Percentiles rank a stretch among this genome's conserved stretches.
Evolutionary conservation across 78 protist species (phyloP).

Genomic region (Monosiga brevicollis): DNA sequence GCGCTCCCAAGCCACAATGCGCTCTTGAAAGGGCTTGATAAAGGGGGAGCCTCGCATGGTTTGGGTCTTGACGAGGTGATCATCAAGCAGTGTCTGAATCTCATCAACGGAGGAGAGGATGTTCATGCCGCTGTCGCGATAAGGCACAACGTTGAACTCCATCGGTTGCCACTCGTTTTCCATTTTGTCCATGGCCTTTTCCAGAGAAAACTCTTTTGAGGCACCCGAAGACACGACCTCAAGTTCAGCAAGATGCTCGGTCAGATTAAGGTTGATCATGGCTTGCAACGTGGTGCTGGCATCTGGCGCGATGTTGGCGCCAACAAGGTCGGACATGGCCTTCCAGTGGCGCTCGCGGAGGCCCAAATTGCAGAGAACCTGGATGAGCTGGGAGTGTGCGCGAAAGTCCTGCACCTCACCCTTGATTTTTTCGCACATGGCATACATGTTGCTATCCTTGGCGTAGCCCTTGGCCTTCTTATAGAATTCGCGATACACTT

Average conservation of each 20-base stretch:
- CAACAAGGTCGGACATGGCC: conserved; percentile 17
- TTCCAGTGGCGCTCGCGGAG: conserved; percentile 76
- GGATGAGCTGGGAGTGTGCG: conserved; percentile 8
- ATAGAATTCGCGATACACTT: conserved; percentile 14
- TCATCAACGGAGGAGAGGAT: conserved; percentile 53
- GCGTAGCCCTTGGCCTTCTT: conserved; percentile 63
- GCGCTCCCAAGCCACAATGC: conserved; percentile 33
- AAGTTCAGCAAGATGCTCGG: conserved; percentile 23
- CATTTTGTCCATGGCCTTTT: conserved; percentile 57
- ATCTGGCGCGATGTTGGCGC: conserved; percentile 17
- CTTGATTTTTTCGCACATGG: conserved; percentile 12
- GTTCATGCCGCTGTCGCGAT: conserved; percentile 46
- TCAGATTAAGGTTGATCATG: conserved; percentile 25
- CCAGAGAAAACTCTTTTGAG: conserved; percentile 59
- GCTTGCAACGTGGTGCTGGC: conserved; percentile 9
- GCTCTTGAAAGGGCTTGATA: conserved; percentile 38
- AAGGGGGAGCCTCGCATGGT: conserved; percentile 42
- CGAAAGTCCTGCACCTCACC: not conserved
- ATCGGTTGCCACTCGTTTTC: conserved; percentile 34
- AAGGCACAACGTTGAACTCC: conserved; percentile 19
- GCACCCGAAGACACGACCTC: conserved; percentile 36
- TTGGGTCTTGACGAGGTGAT: conserved; percentile 33
- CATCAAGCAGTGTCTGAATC: conserved; percentile 34
- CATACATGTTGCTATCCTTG: conserved; percentile 45
- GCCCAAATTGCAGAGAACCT: conserved; percentile 59